Evolutionary conservation across 2,329 filamentous ascomycete species (phyloP).

Genomic region (Penicillium corylophilum): DNA sequence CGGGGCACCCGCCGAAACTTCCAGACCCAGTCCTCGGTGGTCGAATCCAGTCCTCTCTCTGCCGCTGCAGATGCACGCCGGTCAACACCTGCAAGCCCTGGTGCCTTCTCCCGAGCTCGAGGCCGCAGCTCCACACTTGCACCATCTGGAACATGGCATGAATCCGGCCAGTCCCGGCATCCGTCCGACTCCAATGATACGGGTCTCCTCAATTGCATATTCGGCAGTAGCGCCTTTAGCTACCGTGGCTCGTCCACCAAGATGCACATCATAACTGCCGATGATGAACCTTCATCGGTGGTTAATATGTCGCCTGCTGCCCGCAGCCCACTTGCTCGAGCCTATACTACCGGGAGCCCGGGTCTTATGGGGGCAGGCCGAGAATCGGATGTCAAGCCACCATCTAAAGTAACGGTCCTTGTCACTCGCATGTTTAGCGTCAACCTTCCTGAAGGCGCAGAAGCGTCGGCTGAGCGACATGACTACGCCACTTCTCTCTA

Average conservation of each 20-base stretch:
- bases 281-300: slow-evolving; percentile 32
- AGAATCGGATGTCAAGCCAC: slow-evolving; percentile 36
- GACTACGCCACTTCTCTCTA: slow-evolving; percentile 34
- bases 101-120: slow-evolving; percentile 44
- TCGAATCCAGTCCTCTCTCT: slow-evolving; percentile 35
- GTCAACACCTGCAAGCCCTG: slow-evolving; percentile 32
- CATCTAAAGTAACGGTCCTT: slow-evolving; percentile 53
- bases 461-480: slow-evolving; percentile 33
- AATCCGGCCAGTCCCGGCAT: slow-evolving; percentile 37
- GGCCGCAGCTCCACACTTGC: slow-evolving; percentile 49
- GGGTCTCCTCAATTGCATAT: slow-evolving; percentile 58
- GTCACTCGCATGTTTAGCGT: slow-evolving; percentile 62
- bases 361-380: slow-evolving; percentile 27
- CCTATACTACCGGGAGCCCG: slow-evolving; percentile 39
- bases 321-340: slow-evolving; percentile 38
- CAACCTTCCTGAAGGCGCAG: slow-evolving; percentile 49
- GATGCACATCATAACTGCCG: slow-evolving; percentile 55
- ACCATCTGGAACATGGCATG: slow-evolving; percentile 31
- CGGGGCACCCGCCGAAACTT: slow-evolving; percentile 35
- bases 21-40: slow-evolving; percentile 35
- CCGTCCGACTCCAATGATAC: slow-evolving; percentile 52
- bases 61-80: slow-evolving; percentile 34
- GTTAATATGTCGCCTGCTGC: slow-evolving; percentile 27
- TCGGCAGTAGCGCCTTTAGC: slow-evolving; percentile 58
- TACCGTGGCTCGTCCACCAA: slow-evolving; percentile 61